Evolutionary conservation across 2,329 filamentous ascomycete genomes (phyloP), one percentile per base, ranked within the genome.

Genomic region (Westerdykella aurantiaca): DNA sequence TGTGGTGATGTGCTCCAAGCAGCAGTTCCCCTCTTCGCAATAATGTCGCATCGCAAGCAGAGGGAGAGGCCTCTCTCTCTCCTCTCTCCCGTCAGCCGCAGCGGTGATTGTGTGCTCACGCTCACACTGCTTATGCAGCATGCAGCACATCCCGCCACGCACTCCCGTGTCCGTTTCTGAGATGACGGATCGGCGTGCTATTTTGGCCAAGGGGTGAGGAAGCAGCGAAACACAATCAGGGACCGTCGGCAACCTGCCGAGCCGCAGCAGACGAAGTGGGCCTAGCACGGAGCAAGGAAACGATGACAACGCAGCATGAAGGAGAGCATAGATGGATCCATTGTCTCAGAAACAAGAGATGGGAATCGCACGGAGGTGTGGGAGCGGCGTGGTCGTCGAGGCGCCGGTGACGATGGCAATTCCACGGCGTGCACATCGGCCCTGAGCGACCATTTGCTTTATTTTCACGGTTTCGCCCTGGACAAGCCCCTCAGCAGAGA

Each of bases 211-310:
- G 57, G 51, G 57, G 55, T 21, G 18, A 21, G 18, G 6, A 21
- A 21, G 18, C 18, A 45, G 48, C 56, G 61, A 63, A 63, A 61
- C 60, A 56, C 56, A 60, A 56, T 56, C 53, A 55, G 38, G 52
- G 39, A 39, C 48, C 38, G 46, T 45, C 38, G 38, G 45, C 37
- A 42, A 40, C 14, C 40, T 33, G 38, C 25, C 18, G n/a, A 22
- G 17, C 18, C 9, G 33, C 14, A 22, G 38, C 13, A 14, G 34
- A 22, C 12, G 4, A 22, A 17, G 35, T 17, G 35, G 18, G 18
- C 18, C 18, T 21, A 21, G 18, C 18, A 21, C 18, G 4, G 18
- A 21, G 18, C 18, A 21, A 21, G 18, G 18, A 21, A 21, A 25
- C 22, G 7, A 38, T 38, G 16, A 18, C 22, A 33, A 34, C 40